phyloP scores from a whole-genome alignment of 352 stramenopile genomes.

The Pythium phragmitis region DNA sequence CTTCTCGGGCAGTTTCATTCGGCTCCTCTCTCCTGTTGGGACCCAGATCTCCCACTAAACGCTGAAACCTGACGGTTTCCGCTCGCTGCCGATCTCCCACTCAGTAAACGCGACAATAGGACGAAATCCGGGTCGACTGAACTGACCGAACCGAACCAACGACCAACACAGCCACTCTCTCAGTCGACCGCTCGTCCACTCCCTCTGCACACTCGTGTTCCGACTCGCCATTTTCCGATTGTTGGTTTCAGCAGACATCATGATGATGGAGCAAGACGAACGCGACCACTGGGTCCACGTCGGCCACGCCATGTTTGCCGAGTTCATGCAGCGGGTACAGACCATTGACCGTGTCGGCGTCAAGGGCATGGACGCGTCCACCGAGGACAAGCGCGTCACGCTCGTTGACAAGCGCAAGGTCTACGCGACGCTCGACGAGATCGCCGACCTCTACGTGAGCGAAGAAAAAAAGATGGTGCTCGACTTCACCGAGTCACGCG shows the following conservation, averaged over 20 bases:
- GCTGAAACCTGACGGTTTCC: too few relatives aligned
- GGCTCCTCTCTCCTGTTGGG: too few relatives aligned
- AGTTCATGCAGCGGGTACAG: conserved; percentile 29
- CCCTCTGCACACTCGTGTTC: too few relatives aligned
- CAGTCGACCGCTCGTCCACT: too few relatives aligned
- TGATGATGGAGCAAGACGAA: conserved; percentile 21
- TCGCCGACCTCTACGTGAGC: conserved; percentile 65
- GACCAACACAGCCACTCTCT: too few relatives aligned
- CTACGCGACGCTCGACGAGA: conserved; percentile 61
- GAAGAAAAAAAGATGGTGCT: conserved; percentile 68
- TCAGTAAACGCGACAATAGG: too few relatives aligned
- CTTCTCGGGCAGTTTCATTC: too few relatives aligned
- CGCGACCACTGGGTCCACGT: conserved; percentile 19
- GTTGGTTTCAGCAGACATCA: not conserved
- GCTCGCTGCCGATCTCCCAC: too few relatives aligned
- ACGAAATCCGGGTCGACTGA: too few relatives aligned
- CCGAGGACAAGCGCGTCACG: conserved; percentile 43
- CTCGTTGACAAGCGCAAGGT: conserved; percentile 55
- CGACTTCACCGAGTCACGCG: conserved; percentile 70
- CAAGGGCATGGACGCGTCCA: conserved; percentile 29
- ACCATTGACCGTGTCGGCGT: conserved; percentile 23
- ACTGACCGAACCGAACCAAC: too few relatives aligned
- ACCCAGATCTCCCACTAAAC: too few relatives aligned
- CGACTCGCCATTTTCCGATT: not conserved
- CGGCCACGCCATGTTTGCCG: conserved; percentile 25